phyloP scores from a whole-genome alignment of 345 rosid species.

The Eucalyptus regnans region DNA sequence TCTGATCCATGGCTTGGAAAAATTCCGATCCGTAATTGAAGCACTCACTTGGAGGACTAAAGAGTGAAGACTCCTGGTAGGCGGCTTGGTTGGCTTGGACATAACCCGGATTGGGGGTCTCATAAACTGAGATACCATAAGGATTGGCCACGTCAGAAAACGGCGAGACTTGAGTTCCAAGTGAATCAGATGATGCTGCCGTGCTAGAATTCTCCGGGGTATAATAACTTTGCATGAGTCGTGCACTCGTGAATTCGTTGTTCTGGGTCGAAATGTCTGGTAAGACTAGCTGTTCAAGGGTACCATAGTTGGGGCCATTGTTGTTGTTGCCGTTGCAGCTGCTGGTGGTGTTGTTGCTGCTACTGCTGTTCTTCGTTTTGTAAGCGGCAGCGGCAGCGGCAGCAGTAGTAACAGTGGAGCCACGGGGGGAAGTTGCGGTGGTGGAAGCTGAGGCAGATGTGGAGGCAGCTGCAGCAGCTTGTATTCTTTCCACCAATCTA shows the following conservation, averaged over 20 bases:
- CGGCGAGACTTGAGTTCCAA: conserved; percentile 44
- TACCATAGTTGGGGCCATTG: not conserved
- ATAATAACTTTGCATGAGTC: not conserved
- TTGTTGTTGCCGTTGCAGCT: not conserved
- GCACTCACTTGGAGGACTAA: conserved; percentile 29
- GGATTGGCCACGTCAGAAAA: conserved; percentile 51
- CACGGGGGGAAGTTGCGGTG: not conserved
- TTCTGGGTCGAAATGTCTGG: not conserved
- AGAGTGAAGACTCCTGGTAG: conserved; percentile 29
- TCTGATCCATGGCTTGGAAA: conserved; percentile 34
- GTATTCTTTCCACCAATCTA: conserved; percentile 76
- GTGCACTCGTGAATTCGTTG: not conserved
- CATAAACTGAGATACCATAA: conserved; percentile 22
- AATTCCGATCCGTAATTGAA: conserved; percentile 25
- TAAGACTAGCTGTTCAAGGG: not conserved
- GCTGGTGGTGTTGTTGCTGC: not conserved
- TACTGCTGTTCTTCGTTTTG: not conserved
- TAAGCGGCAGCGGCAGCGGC: not conserved
- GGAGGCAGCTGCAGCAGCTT: conserved; percentile 36
- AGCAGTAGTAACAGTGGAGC: not conserved
- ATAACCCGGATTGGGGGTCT: conserved; percentile 39
- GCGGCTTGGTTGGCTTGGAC: conserved; percentile 23
- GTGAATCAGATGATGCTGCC: conserved; percentile 54
- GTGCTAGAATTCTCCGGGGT: conserved; percentile 71
- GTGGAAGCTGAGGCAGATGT: conserved; percentile 1